Percentiles rank a stretch among this genome's conserved stretches.
Conservation (phyloP, 2,329 filamentous ascomycete genomes). For the Alternaria burnsii region DNA sequence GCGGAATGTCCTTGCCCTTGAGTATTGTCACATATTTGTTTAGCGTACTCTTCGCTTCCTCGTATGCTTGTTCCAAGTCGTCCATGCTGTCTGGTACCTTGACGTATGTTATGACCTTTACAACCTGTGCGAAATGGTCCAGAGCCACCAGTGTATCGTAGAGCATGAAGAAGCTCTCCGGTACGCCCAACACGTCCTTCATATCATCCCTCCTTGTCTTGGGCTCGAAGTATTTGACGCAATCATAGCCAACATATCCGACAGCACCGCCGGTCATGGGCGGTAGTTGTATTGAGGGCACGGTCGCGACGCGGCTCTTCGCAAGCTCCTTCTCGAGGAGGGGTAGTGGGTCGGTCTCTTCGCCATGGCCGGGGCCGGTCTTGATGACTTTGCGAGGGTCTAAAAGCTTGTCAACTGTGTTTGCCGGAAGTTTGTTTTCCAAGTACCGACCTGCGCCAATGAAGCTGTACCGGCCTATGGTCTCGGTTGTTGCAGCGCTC, state of each 20-base stretch:
- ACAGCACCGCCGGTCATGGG: slow-evolving; percentile 91
- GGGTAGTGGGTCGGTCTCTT: slow-evolving; percentile 83
- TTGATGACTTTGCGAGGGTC: slow-evolving; percentile 79
- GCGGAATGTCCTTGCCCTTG: slow-evolving; percentile 75
- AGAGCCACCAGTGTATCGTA: slow-evolving; percentile 95
- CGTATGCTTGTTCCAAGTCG: slow-evolving; percentile 74
- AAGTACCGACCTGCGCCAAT: slow-evolving; percentile 74
- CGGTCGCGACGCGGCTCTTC: slow-evolving; percentile 78
- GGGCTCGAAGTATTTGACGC: slow-evolving; percentile 96
- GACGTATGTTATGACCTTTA: slow-evolving; percentile 94
- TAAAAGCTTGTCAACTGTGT: slow-evolving; percentile 30
- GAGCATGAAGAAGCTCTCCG: slow-evolving; percentile 96
- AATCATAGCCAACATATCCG: slow-evolving; percentile 97
- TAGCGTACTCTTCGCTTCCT: slow-evolving; percentile 70
- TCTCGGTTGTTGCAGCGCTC: slow-evolving; percentile 89
- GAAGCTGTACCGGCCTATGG: slow-evolving; percentile 94
- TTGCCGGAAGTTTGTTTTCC: slow-evolving; percentile 1
- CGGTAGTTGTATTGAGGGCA: slow-evolving; percentile 84
- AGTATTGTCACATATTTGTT: slow-evolving; percentile 74
- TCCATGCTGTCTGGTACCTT: slow-evolving; percentile 65
- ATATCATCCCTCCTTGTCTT: slow-evolving; percentile 88
- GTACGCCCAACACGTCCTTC: slow-evolving; percentile 87
- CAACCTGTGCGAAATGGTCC: slow-evolving; percentile 90
- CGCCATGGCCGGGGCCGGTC: slow-evolving; percentile 87
- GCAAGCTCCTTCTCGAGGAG: slow-evolving; percentile 82